These are phyloP conservation scores for Lachnellula willkommii DNA, from an alignment of 2,329 filamentous ascomycete genomes.

Conservation along the genomic window DNA sequence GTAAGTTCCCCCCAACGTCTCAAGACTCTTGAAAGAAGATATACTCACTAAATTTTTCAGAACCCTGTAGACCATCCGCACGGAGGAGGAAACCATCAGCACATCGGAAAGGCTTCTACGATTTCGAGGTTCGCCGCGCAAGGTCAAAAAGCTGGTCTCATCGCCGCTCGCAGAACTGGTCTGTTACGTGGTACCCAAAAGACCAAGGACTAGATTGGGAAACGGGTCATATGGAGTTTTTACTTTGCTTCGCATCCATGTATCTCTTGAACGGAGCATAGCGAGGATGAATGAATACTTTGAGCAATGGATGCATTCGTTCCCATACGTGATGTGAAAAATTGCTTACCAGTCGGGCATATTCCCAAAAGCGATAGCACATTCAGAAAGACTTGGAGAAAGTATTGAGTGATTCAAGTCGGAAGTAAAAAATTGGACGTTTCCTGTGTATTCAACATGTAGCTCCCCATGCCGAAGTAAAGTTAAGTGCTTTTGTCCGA, in stretches of 20 bases:
- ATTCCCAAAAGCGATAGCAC: too few relatives aligned
- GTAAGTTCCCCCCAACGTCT: background rate
- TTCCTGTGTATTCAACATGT: too few relatives aligned
- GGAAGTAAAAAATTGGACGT: too few relatives aligned
- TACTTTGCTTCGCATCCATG: constrained; percentile 32
- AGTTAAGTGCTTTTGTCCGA: too few relatives aligned
- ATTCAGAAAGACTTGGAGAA: too few relatives aligned
- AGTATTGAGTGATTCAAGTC: too few relatives aligned
- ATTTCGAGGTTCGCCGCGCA: constrained; percentile 96
- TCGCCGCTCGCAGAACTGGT: constrained; percentile 99
- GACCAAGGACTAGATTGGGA: constrained; percentile 76
- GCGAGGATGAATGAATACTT: constrained; percentile 30
- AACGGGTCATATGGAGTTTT: constrained; percentile 26
- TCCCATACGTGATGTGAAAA: background rate
- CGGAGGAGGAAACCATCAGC: constrained; percentile 99
- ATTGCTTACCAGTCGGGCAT: too few relatives aligned
- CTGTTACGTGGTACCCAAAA: constrained; percentile 99
- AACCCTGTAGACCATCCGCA: constrained; percentile 99
- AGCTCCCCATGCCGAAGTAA: too few relatives aligned
- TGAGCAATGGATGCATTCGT: background rate
- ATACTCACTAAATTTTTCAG: background rate
- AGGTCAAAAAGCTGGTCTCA: constrained; percentile 99
- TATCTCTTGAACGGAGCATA: constrained; percentile 31
- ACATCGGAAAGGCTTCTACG: constrained; percentile 93
- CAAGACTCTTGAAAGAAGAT: background rate